A percentile compares a stretch with the other conserved stretches of the same genome.
phyloP scores from a whole-genome alignment of 495 filamentous ascomycete species.

The Oleoguttula mirabilis region DNA sequence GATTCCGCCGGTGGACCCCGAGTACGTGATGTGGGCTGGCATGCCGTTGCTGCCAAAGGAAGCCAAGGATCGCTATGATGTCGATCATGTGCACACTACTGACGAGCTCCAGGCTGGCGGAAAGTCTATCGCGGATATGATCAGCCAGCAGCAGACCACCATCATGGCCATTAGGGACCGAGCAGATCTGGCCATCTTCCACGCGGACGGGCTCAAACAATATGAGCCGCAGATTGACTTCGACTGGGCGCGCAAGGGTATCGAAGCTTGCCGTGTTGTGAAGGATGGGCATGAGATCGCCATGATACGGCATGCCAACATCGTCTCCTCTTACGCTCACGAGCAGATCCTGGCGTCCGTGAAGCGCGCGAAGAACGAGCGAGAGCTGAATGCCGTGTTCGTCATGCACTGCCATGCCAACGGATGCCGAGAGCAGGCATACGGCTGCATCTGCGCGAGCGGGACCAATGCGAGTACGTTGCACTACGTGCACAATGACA shows the following conservation, averaged over 20 bases:
- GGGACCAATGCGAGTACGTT: constrained; percentile 71
- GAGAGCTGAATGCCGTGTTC: constrained; percentile 70
- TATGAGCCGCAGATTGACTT: constrained; percentile 32
- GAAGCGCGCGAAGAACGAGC: constrained; percentile 58
- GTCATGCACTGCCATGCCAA: constrained; percentile 60
- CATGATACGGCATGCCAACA: constrained; percentile 70
- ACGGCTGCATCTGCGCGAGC: constrained; percentile 69
- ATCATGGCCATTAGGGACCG: constrained; percentile 62
- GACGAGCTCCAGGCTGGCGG: constrained; percentile 52
- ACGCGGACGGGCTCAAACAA: constrained; percentile 37
- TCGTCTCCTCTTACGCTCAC: constrained; percentile 66
- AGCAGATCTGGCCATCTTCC: constrained; percentile 50
- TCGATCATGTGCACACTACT: constrained; percentile 62
- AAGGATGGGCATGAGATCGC: constrained; percentile 82
- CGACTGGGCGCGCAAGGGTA: constrained; percentile 53
- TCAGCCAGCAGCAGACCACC: constrained; percentile 24
- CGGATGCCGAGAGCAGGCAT: constrained; percentile 66
- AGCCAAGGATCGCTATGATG: constrained; percentile 62
- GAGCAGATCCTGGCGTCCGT: constrained; percentile 54
- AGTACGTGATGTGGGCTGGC: constrained; percentile 92
- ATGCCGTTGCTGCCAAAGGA: constrained; percentile 67
- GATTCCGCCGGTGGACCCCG: constrained; percentile 78
- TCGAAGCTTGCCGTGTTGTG: constrained; percentile 63
- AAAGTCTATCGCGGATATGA: constrained; percentile 14
- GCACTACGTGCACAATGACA: constrained; percentile 75